Evolutionary conservation across 1,284 basidiomycete species (phyloP).

Genomic region (Ustilago vetiveriae): DNA sequence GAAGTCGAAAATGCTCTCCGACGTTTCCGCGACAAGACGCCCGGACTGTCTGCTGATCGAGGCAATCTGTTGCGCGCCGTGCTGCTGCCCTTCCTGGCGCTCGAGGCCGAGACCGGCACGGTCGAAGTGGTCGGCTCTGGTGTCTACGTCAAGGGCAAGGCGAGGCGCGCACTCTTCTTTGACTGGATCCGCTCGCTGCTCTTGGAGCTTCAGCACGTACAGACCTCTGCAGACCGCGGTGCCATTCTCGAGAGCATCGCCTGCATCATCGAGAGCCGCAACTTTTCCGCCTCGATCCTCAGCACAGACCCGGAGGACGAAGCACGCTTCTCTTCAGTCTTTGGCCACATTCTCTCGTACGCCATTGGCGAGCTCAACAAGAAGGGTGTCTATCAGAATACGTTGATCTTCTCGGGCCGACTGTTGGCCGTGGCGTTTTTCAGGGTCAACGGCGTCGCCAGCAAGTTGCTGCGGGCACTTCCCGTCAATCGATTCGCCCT

Average conservation of each 20-base stretch:
- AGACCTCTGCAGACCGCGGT: conserved; percentile 62
- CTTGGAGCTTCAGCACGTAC: conserved; percentile 59
- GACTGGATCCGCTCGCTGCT: conserved; percentile 61
- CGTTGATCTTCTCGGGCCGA: conserved; percentile 62
- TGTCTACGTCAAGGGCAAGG: conserved; percentile 39
- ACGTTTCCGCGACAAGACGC: conserved; percentile 46
- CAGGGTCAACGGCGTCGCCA: conserved; percentile 57
- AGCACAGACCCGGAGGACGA: conserved; percentile 47
- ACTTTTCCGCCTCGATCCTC: conserved; percentile 52
- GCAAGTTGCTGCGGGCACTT: conserved; percentile 60
- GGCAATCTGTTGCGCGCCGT: conserved; percentile 56
- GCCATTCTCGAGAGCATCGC: conserved; percentile 63
- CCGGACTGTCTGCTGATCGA: conserved; percentile 39
- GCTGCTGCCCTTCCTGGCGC: conserved; percentile 60
- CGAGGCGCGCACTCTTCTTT: conserved; percentile 57
- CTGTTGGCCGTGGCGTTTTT: conserved; percentile 61
- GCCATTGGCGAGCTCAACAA: conserved; percentile 65
- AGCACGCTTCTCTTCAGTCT: conserved; percentile 54
- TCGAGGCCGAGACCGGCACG: conserved; percentile 58
- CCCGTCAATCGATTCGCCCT: conserved; percentile 62
- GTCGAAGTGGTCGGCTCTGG: conserved; percentile 47
- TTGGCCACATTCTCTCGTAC: conserved; percentile 58
- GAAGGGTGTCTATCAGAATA: conserved; percentile 65
- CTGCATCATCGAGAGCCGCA: conserved; percentile 61
- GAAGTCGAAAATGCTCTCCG: conserved; percentile 56